Conservation (phyloP, 768 basidiomycete genomes). For the Boletus sensibilis region DNA sequence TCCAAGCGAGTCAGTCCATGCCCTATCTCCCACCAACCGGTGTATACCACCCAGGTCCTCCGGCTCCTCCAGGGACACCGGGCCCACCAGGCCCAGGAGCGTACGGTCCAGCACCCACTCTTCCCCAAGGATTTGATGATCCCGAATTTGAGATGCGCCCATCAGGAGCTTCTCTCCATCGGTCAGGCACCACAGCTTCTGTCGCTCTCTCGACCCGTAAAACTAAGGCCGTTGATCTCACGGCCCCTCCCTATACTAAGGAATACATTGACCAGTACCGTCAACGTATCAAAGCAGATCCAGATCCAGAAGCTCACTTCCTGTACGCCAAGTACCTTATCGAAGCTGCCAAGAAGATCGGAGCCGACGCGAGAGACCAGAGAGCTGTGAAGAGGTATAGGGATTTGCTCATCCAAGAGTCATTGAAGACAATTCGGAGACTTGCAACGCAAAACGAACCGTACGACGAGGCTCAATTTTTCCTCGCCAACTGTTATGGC, state of each 20-base stretch:
- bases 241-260: conserved; percentile 86
- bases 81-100: conserved; percentile 12
- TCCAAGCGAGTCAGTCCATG: conserved; percentile 32
- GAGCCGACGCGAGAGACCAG: conserved; percentile 68
- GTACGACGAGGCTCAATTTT: conserved; percentile 97
- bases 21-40: conserved; percentile 33
- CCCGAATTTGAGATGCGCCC: conserved; percentile 56
- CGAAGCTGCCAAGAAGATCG: conserved; percentile 93
- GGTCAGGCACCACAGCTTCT: conserved; percentile 57
- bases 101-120: conserved; percentile 26
- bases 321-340: conserved; percentile 98
- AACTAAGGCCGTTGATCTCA: conserved; percentile 80
- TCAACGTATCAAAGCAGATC: conserved; percentile 93
- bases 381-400: conserved; percentile 88
- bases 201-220: conserved; percentile 59
- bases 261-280: conserved; percentile 98
- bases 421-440: conserved; percentile 88
- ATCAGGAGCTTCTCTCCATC: conserved; percentile 45
- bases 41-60: conserved; percentile 24
- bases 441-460: conserved; percentile 90
- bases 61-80: conserved; percentile 19
- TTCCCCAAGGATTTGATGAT: conserved; percentile 35
- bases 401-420: conserved; percentile 82
- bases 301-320: conserved; percentile 97
- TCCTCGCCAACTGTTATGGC: conserved; percentile 95